Conservation (phyloP, 257 asterid genomes). For the Handroanthus guayacan region DNA sequence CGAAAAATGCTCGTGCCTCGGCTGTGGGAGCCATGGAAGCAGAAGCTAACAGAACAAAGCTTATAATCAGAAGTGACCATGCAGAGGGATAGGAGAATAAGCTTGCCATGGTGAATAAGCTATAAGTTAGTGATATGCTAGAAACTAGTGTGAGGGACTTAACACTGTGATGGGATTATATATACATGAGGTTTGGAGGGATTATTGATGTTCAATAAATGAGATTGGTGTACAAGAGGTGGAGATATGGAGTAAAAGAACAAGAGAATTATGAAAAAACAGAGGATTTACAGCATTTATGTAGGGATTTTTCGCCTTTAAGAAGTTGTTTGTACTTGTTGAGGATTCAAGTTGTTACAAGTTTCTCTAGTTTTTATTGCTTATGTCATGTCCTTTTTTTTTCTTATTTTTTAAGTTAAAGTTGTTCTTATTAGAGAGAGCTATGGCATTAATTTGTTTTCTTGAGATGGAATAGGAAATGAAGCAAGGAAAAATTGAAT, state of each 20-base stretch:
- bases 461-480: no score
- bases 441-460: no score
- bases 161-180: constrained; percentile 32
- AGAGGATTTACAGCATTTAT: constrained; percentile 15
- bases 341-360: not conserved
- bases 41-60: constrained; percentile 41
- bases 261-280: not conserved
- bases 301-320: constrained; percentile 16
- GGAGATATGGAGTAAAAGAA: not conserved
- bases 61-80: constrained; percentile 33
- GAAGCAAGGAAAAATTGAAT: no score
- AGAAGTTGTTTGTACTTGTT: constrained; percentile 23
- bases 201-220: constrained; percentile 36
- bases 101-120: constrained; percentile 44
- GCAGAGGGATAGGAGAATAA: constrained; percentile 36
- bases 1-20: constrained; percentile 78
- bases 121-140: not conserved
- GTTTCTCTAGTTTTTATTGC: not conserved
- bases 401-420: no score
- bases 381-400: not conserved
- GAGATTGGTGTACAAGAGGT: constrained; percentile 28
- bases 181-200: constrained; percentile 17
- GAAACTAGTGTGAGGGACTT: constrained; percentile 27
- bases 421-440: no score
- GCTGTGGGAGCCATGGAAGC: constrained; percentile 39